Percentiles rank a stretch among this genome's conserved stretches.
phyloP scores from a whole-genome alignment of 176 grass and related monocot genomes.

The Ensete ventricosum region DNA sequence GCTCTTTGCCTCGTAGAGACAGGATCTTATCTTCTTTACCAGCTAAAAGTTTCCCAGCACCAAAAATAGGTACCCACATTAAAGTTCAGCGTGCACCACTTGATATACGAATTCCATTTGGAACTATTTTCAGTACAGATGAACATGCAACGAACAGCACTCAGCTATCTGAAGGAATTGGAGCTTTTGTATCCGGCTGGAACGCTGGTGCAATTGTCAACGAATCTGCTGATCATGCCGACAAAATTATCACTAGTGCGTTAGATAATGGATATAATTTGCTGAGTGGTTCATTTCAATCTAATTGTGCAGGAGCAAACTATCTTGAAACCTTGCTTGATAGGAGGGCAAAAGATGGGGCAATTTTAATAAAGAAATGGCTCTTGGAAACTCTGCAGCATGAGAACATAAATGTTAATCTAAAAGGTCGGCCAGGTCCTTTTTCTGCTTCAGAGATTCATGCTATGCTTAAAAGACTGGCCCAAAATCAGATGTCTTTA shows the following conservation, averaged over 20 bases:
- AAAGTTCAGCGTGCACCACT: slow-evolving; percentile 49
- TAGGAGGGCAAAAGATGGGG: slow-evolving; percentile 71
- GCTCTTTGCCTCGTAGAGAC: slow-evolving; percentile 54
- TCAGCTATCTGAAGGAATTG: slow-evolving; percentile 52
- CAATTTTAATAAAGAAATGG: slow-evolving; percentile 82
- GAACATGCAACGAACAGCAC: slow-evolving; percentile 30
- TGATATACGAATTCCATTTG: slow-evolving; percentile 71
- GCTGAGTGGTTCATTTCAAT: slow-evolving; percentile 60
- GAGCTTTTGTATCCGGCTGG: slow-evolving; percentile 75
- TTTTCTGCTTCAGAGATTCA: slow-evolving; percentile 60
- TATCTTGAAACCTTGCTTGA: slow-evolving; percentile 82
- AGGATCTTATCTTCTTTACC: slow-evolving; percentile 29
- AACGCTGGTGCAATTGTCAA: slow-evolving; percentile 43
- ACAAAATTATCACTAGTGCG: slow-evolving; percentile 30
- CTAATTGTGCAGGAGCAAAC: slow-evolving; percentile 48
- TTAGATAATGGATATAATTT: slow-evolving; percentile 25
- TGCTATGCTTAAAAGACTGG: slow-evolving; percentile 56
- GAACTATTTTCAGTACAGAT: slow-evolving; percentile 44
- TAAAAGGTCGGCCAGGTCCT: slow-evolving; percentile 40
- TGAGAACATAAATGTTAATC: slow-evolving; percentile 43
- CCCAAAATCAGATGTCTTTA: slow-evolving; percentile 52
- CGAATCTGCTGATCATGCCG: slow-evolving; percentile 28
- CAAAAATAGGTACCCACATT: slow-evolving; percentile 27
- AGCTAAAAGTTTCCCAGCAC: slow-evolving; percentile 34
- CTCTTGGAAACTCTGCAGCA: slow-evolving; percentile 73